Percentiles rank a stretch among this genome's conserved stretches.
Evolutionary conservation across 495 filamentous ascomycete genomes (phyloP).

Genomic region (Trichoderma parareesei): DNA sequence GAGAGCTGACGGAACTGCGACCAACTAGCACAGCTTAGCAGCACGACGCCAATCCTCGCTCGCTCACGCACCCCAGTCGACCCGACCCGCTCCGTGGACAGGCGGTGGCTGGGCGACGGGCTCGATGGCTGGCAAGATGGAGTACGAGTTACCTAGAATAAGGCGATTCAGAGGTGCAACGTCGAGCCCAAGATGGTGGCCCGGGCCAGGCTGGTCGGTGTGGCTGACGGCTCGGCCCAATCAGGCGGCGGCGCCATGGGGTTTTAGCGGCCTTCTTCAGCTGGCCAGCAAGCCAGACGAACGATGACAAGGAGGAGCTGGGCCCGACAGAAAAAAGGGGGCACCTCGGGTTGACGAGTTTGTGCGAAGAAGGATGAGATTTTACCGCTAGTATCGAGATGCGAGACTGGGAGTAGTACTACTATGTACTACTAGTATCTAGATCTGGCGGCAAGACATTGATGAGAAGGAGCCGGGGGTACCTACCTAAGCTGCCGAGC

Average conservation of each 20-base stretch:
- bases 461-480: neutral
- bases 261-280: conserved; percentile 5
- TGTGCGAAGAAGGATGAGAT: no score
- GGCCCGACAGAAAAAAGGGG: conserved; percentile 6
- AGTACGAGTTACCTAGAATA: no score
- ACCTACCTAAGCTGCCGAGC: no score
- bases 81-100: conserved; percentile 10
- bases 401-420: no score
- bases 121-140: neutral
- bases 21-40: no score
- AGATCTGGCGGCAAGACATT: neutral
- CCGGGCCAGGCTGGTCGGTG: neutral
- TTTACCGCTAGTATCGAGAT: no score
- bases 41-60: neutral
- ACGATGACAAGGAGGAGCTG: neutral
- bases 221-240: neutral
- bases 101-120: conserved; percentile 5
- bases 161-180: neutral
- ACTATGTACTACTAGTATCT: neutral
- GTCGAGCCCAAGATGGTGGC: neutral
- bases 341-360: neutral
- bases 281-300: neutral
- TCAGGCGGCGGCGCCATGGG: neutral
- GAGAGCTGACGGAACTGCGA: neutral
- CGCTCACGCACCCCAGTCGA: neutral